phyloP scores from a whole-genome alignment of 2,329 filamentous ascomycete genomes.

The Fusarium torulosum region DNA sequence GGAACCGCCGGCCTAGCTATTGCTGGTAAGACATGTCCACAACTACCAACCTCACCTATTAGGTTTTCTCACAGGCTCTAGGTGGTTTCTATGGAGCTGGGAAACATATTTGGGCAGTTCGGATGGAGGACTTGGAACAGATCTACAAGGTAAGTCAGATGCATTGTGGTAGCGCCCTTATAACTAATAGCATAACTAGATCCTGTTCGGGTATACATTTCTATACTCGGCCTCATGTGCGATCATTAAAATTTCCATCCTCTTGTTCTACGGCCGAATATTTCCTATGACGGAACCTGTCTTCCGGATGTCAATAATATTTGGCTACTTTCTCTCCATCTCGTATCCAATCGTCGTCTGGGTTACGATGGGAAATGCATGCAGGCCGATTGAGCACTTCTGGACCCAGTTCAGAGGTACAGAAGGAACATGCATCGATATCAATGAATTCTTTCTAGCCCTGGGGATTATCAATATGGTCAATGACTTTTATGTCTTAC shows the following conservation, averaged over 20 bases:
- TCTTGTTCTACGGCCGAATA: conserved; percentile 29
- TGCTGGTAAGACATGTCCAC: neutral
- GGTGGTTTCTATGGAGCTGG: conserved; percentile 16
- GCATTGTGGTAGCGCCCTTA: accelerated
- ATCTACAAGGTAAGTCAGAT: conserved; percentile 15
- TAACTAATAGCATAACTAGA: neutral
- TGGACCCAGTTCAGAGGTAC: conserved; percentile 17
- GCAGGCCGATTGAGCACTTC: conserved; percentile 11
- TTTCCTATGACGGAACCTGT: conserved; percentile 1
- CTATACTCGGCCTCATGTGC: conserved; percentile 14
- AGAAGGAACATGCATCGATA: conserved; percentile 17
- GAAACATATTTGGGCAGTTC: conserved; percentile 24
- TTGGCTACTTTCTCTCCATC: conserved; percentile 23
- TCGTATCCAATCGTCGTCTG: conserved; percentile 24
- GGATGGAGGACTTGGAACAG: neutral
- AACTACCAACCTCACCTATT: accelerated
- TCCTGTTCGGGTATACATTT: conserved; percentile 18
- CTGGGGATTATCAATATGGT: conserved; percentile 24
- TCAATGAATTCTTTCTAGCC: conserved; percentile 29
- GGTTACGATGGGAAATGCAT: conserved; percentile 23
- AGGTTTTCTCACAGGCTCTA: neutral
- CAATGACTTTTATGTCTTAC: conserved; percentile 11
- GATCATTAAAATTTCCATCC: conserved; percentile 27
- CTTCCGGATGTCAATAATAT: conserved; percentile 1
- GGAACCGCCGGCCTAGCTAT: conserved; percentile 19